Evolutionary conservation across 192 early-diverging fungal species (phyloP).

Genomic region (Mortierella antarctica): DNA sequence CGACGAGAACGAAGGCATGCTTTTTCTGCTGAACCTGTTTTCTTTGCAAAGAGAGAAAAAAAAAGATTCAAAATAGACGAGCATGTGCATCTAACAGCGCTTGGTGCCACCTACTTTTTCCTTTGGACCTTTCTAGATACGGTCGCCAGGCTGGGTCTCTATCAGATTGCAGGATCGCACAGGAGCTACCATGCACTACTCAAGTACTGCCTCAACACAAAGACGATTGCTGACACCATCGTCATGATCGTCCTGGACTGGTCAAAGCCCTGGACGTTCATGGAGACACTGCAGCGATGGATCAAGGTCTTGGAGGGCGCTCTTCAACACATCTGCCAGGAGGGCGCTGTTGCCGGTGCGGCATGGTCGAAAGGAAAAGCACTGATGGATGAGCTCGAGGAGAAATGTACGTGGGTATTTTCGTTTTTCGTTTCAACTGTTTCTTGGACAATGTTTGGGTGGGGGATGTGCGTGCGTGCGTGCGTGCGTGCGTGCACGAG

Average conservation of each 20-base stretch:
- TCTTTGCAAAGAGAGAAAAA: background rate
- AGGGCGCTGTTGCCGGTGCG: conserved; percentile 57
- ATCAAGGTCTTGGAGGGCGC: conserved; percentile 71
- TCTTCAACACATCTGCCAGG: conserved; percentile 65
- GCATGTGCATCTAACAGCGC: no score
- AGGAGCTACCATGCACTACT: conserved; percentile 76
- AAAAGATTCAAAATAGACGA: background rate
- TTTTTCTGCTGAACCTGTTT: background rate
- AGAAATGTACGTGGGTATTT: conserved; percentile 59
- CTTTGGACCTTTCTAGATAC: conserved; percentile 54
- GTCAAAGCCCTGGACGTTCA: conserved; percentile 88
- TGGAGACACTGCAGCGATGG: conserved; percentile 85
- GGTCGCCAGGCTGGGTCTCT: conserved; percentile 80
- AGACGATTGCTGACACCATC: conserved; percentile 69
- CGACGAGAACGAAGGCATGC: conserved; percentile 84
- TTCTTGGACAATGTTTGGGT: conserved; percentile 1
- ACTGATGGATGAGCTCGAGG: conserved; percentile 75
- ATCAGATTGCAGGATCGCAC: conserved; percentile 80
- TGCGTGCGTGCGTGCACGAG: background rate
- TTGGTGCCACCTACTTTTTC: background rate
- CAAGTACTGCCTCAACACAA: conserved; percentile 74
- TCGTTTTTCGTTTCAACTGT: background rate
- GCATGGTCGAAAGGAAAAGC: conserved; percentile 75
- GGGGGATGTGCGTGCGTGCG: background rate
- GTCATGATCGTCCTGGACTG: conserved; percentile 91